Evolutionary conservation across 495 filamentous ascomycete species (phyloP).

Genomic region (Xylona heveae): DNA sequence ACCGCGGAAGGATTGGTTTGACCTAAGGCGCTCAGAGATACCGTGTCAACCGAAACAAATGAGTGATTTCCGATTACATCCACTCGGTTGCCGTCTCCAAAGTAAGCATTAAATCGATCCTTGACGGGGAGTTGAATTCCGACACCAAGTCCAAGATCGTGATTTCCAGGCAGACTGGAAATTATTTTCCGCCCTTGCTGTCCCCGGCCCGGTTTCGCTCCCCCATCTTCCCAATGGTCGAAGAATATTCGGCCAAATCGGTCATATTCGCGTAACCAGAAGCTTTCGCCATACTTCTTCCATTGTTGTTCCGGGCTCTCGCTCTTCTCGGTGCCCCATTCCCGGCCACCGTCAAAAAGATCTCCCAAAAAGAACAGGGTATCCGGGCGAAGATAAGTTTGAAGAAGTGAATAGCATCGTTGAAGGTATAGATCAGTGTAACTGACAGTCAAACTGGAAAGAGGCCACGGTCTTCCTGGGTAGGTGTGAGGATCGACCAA

Average conservation of each 20-base stretch:
- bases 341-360: slow-evolving; percentile 86
- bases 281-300: slow-evolving; percentile 50
- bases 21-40: slow-evolving; percentile 59
- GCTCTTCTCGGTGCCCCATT: slow-evolving; percentile 60
- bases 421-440: slow-evolving; percentile 81
- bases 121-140: slow-evolving; percentile 62
- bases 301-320: slow-evolving; percentile 49
- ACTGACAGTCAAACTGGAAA: slow-evolving; percentile 53
- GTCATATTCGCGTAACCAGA: slow-evolving; percentile 65
- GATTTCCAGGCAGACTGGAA: slow-evolving; percentile 75
- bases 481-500: slow-evolving; percentile 95
- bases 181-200: slow-evolving; percentile 40
- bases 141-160: slow-evolving; percentile 84
- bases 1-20: slow-evolving; percentile 24
- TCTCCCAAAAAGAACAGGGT: slow-evolving; percentile 83
- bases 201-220: slow-evolving; percentile 4
- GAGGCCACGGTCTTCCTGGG: slow-evolving; percentile 75
- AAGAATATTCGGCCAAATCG: slow-evolving; percentile 67
- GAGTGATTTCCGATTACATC: slow-evolving; percentile 90
- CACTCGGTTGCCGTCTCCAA: slow-evolving; percentile 72
- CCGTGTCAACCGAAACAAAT: slow-evolving; percentile 74
- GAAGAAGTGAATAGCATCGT: slow-evolving; percentile 52
- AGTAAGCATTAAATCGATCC: slow-evolving; percentile 67
- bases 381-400: slow-evolving; percentile 49
- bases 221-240: slow-evolving; percentile 25